Conservation (phyloP, 2,329 filamentous ascomycete genomes). For the Aspergillus glaucus region DNA sequence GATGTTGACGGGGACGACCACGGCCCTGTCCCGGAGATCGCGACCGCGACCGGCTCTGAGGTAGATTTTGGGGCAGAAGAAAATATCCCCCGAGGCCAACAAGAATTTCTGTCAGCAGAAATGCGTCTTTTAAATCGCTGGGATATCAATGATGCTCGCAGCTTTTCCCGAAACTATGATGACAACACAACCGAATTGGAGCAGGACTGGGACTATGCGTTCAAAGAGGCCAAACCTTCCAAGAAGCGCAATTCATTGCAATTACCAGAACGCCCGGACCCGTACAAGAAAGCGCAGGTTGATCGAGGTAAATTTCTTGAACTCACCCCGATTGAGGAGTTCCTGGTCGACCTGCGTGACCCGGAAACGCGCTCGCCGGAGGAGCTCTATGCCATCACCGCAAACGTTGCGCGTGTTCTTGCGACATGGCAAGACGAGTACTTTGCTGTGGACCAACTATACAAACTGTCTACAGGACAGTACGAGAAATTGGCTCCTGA, state of each 20-base stretch:
- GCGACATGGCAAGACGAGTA: slow-evolving; percentile 56
- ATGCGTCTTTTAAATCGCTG: slow-evolving; percentile 28
- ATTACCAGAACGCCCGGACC: slow-evolving; percentile 21
- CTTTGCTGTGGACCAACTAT: slow-evolving; percentile 45
- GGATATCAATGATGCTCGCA: slow-evolving; percentile 31
- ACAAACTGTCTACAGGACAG: slow-evolving; percentile 42
- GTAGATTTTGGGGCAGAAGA: slow-evolving; percentile 11
- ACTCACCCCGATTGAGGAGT: slow-evolving; percentile 29
- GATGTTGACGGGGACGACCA: slow-evolving; percentile 13
- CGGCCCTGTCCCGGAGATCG: slow-evolving; percentile 9
- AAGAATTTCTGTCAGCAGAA: slow-evolving; percentile 20
- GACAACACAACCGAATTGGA: slow-evolving; percentile 24
- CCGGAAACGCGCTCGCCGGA: slow-evolving; percentile 41
- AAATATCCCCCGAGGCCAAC: slow-evolving; percentile 11
- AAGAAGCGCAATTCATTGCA: slow-evolving; percentile 25
- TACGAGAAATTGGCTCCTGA: slow-evolving; percentile 44
- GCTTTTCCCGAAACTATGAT: slow-evolving; percentile 30
- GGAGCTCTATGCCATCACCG: slow-evolving; percentile 51
- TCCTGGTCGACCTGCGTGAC: slow-evolving; percentile 30
- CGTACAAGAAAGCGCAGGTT: slow-evolving; percentile 27
- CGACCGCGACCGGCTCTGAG: not conserved
- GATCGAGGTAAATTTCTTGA: slow-evolving; percentile 32
- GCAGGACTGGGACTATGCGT: slow-evolving; percentile 26
- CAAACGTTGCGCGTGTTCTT: slow-evolving; percentile 48
- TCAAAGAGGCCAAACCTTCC: slow-evolving; percentile 23